These are phyloP conservation scores for Juncus inflexus DNA, from an alignment of 176 grass and related monocot genomes.

Conservation along the genomic window DNA sequence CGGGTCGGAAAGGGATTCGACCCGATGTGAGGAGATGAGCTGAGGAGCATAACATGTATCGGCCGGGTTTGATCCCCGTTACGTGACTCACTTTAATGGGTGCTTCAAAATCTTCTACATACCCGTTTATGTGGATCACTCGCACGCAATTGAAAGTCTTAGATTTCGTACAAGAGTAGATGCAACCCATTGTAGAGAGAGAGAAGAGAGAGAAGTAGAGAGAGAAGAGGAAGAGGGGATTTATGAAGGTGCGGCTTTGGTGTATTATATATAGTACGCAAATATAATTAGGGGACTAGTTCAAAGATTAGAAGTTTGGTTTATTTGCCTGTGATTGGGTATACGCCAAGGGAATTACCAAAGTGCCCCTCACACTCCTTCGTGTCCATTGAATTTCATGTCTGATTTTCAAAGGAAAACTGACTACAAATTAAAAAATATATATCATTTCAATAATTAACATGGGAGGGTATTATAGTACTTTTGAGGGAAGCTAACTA, in stretches of 20 bases:
- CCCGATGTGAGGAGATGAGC: slow-evolving; percentile 60
- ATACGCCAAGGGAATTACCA: too few species aligned
- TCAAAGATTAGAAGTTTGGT: slow-evolving; percentile 9
- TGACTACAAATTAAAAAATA: too few species aligned
- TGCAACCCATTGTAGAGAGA: slow-evolving; percentile 46
- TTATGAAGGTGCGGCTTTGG: neutral
- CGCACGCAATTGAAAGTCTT: slow-evolving; percentile 52
- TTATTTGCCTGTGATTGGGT: neutral
- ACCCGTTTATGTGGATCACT: slow-evolving; percentile 95
- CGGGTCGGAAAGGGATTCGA: slow-evolving; percentile 44
- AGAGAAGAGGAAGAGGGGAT: neutral
- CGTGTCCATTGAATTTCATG: too few species aligned
- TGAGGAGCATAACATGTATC: slow-evolving; percentile 67
- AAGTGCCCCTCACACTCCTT: too few species aligned
- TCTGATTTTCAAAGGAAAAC: too few species aligned
- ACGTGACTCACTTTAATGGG: slow-evolving; percentile 55
- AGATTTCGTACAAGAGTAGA: slow-evolving; percentile 23
- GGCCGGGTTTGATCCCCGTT: slow-evolving; percentile 14
- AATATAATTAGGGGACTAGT: slow-evolving; percentile 2
- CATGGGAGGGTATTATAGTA: too few species aligned
- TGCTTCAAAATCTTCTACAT: slow-evolving; percentile 74
- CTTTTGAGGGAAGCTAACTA: too few species aligned
- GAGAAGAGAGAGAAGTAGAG: neutral
- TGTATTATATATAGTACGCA: slow-evolving; percentile 2
- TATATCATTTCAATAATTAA: too few species aligned